phyloP scores from a whole-genome alignment of 2,329 filamentous ascomycete species.

The Hirsutella rhossiliensis region DNA sequence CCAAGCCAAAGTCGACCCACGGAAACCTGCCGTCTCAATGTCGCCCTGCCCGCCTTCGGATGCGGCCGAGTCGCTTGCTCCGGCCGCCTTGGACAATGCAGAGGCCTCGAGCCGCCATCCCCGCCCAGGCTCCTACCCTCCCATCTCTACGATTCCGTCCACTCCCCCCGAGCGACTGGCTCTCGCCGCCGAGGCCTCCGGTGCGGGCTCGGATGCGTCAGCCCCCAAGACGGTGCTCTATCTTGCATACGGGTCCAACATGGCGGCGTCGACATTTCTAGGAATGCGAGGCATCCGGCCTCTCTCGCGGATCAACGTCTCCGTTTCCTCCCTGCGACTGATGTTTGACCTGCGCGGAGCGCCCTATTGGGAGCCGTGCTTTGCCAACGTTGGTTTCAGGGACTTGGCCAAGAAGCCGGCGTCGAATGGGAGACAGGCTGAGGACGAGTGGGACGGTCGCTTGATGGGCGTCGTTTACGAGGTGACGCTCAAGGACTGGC shows the following conservation, averaged over 20 bases:
- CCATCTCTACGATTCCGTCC: constrained; percentile 18
- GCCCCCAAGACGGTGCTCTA: constrained; percentile 52
- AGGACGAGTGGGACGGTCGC: constrained; percentile 57
- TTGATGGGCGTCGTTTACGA: constrained; percentile 93
- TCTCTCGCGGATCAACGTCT: constrained; percentile 68
- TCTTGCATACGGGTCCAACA: constrained; percentile 86
- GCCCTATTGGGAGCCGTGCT: constrained; percentile 83
- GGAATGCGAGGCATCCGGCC: constrained; percentile 69
- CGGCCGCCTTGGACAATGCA: constrained; percentile 13
- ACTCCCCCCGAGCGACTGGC: constrained; percentile 17
- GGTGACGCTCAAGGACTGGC: constrained; percentile 72
- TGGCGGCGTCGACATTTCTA: constrained; percentile 68
- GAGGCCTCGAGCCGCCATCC: constrained; percentile 9
- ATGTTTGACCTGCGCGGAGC: constrained; percentile 79
- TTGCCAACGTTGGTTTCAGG: constrained; percentile 65
- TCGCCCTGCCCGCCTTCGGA: background rate
- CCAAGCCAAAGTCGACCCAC: background rate
- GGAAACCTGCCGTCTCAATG: background rate
- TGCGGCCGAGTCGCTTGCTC: background rate
- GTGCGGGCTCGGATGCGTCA: constrained; percentile 8
- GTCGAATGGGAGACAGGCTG: constrained; percentile 9
- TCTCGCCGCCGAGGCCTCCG: constrained; percentile 13
- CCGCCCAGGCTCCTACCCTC: constrained; percentile 12
- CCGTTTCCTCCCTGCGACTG: constrained; percentile 64
- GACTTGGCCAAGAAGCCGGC: constrained; percentile 31